Evolutionary conservation across 768 basidiomycete species (phyloP).

Genomic region (Russula sp.): DNA sequence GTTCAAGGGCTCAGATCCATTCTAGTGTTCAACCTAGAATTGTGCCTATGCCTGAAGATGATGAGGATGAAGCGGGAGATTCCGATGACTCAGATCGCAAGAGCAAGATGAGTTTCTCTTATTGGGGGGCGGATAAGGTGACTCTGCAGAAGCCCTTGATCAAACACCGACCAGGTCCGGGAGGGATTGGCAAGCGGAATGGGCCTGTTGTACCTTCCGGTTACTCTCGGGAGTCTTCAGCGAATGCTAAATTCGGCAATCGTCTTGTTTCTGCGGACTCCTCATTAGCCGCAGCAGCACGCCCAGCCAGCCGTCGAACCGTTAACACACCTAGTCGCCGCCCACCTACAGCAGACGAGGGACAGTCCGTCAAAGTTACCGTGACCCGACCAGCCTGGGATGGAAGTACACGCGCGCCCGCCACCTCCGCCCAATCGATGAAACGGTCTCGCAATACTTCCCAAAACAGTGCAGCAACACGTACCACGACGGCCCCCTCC

Average conservation of each 20-base stretch:
- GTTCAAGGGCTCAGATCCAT: constrained; percentile 61
- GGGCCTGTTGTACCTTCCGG: constrained; percentile 48
- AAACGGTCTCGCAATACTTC: constrained; percentile 72
- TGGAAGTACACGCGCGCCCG: constrained; percentile 47
- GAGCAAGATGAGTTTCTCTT: constrained; percentile 93
- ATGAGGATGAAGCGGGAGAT: constrained; percentile 55
- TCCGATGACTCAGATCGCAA: constrained; percentile 86
- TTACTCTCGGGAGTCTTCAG: constrained; percentile 77
- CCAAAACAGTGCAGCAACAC: constrained; percentile 60
- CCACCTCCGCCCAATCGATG: constrained; percentile 37
- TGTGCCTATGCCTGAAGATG: constrained; percentile 66
- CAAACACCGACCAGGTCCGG: constrained; percentile 43
- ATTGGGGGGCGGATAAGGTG: constrained; percentile 90
- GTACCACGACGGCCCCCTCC: constrained; percentile 38
- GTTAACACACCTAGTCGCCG: constrained; percentile 45
- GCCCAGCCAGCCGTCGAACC: constrained; percentile 65
- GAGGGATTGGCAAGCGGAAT: constrained; percentile 39
- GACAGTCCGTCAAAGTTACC: constrained; percentile 62
- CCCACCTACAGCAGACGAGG: constrained; percentile 56
- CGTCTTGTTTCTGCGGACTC: constrained; percentile 69
- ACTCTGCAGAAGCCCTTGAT: constrained; percentile 77
- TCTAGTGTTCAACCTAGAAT: constrained; percentile 60
- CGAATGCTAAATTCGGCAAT: constrained; percentile 90
- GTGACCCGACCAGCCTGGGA: constrained; percentile 77
- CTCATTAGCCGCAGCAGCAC: constrained; percentile 40